These are phyloP conservation scores for Clarireedia homoeocarpa DNA, from an alignment of 2,329 filamentous ascomycete genomes.

Conservation along the genomic window DNA sequence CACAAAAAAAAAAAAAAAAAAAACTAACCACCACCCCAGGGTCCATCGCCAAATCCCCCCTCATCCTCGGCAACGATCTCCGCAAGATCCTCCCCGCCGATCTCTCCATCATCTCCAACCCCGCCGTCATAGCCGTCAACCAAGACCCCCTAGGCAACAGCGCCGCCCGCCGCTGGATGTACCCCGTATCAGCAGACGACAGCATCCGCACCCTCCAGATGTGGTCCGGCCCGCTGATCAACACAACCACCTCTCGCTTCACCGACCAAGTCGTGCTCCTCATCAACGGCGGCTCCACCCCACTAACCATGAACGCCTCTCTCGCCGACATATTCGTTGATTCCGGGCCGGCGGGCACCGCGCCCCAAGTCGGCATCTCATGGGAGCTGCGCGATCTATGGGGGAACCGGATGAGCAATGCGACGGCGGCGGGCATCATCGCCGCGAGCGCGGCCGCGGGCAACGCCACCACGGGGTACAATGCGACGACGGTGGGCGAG, in stretches of 20 bases:
- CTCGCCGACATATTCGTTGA: conserved; percentile 46
- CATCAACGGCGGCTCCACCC: conserved; percentile 39
- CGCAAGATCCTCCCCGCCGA: conserved; percentile 27
- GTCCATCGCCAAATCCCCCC: conserved; percentile 24
- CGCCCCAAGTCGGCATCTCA: conserved; percentile 32
- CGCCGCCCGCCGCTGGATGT: conserved; percentile 38
- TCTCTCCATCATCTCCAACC: conserved; percentile 34
- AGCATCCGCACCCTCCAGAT: conserved; percentile 40
- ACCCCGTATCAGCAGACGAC: conserved; percentile 34
- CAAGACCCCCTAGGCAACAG: conserved; percentile 34
- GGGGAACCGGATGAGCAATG: conserved; percentile 44
- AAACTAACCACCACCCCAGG: conserved; percentile 12
- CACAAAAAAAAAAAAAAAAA: neutral
- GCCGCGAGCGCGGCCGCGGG: conserved; percentile 31
- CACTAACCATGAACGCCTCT: conserved; percentile 40
- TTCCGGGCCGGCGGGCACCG: conserved; percentile 35
- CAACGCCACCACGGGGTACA: conserved; percentile 26
- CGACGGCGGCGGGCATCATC: conserved; percentile 37
- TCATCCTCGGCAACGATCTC: conserved; percentile 28
- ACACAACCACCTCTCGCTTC: conserved; percentile 34
- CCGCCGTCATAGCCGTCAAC: conserved; percentile 37
- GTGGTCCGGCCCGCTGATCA: conserved; percentile 38
- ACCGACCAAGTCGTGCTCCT: conserved; percentile 37
- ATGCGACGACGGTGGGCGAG: conserved; percentile 25
- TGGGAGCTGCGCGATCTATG: conserved; percentile 50